Base-by-base conservation (phyloP, 805 yeast genomes). In the Yamadazyma nakazawae region DNA sequence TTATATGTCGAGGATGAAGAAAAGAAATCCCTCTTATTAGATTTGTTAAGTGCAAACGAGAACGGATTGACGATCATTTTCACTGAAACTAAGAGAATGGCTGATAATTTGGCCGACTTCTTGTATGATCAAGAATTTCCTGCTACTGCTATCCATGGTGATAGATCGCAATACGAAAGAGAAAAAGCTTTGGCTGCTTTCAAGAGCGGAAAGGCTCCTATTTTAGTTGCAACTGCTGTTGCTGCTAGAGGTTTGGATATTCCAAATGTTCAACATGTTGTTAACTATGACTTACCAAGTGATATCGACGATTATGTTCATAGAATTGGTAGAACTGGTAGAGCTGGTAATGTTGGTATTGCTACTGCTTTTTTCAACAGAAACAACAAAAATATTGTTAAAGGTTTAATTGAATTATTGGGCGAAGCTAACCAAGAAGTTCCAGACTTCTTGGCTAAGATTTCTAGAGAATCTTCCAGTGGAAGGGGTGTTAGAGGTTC, bases 241-340 rank as follows among this genome's bases (percentile, higher is more conserved):
- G 99, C 99, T 57, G 98, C 98, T 50, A 89, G 99, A 85, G 99
- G 99, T 79, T 82, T 94, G 72, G 99, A 94, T 81, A 94, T 94
- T 79, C 98, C 99, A 68, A 94, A 94, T 68, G 99, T 94, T 60
- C 85, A 95, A 41, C 98, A 92, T 67, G 99, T 94, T 64, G 85
- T 94, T 74, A 94, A 94, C 81, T 94, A 86, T 70, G 99, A 94
- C 68, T 79, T 94, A 68, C 99, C 99, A 68, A 77, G 85, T 66
- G 98, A 94, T 70, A 87, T 94, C 63, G 99, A 94, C 71, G 99
- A 94, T 73, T 94, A 94, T 67, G 99, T 94, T 50, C 99, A 94
- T 78, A 88, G 99, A 78, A 94, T 94, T 67, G 99, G 99, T 82
- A 92, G 99, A 84, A 94, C 99, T 64, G 99, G 99, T 75, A 94